Base-by-base conservation (phyloP, 306 rosid species). In the Acacia acuminata region DNA sequence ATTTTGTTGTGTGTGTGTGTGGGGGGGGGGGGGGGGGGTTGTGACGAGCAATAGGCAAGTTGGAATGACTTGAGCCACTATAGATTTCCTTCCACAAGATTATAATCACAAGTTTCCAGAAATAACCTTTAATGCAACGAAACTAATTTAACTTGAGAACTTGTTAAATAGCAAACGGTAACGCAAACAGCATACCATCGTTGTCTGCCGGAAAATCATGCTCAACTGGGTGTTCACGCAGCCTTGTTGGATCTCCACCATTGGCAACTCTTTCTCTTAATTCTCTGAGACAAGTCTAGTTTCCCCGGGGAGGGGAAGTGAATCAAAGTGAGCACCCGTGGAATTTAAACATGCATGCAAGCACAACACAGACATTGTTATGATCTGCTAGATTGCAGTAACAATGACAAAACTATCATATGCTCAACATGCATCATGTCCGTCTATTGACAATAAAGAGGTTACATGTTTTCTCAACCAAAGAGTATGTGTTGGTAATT, bases 161-260 rank as follows among this genome's bases (percentile, higher is more conserved):
- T 9, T 32, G 10, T 25, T 75, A 71, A 9, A 40, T 74, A 70
- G 76, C 66, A 71, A 20, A 75, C 40, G 53, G 66, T 10, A 63
- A 79, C 63, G 64, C 30, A 73, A 43, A 75, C 8, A 82, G 19
- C 77, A 75, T 81, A 96, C 99, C 99, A 34, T 81, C 91, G 50
- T 85, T 81, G 22, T 86, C 84, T 76, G 70, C 82, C 22, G 87
- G 84, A 89, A 38, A 43, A 56, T 87, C 91, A 0, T 86, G 32
- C 48, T 82, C 79, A 47, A 74, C 88, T 1, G 90, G 91, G 16
- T 86, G 73, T 66, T 94, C 96, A 5, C 79, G 90, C 86, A 94
- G 75, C 76, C 88, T 96, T 61, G 97, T 86, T n/a, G 98, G 96
- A 85, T 96, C 99, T 48, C 98, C 98, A 53, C 98, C 99, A n/a